Conservation (phyloP, 371 early-diverging fungal genomes). For the Actinomucor elegans region DNA sequence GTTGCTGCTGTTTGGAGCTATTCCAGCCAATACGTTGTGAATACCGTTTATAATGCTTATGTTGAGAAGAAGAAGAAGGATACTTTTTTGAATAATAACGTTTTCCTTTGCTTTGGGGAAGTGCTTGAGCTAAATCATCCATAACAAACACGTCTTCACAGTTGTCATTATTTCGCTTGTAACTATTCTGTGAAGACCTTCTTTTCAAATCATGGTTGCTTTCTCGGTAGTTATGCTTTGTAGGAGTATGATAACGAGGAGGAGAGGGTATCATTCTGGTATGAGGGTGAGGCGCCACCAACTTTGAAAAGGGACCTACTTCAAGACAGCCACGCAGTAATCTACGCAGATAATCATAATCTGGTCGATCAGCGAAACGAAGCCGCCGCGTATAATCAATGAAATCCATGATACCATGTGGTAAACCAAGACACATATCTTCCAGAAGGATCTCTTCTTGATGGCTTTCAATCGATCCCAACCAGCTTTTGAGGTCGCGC, state of each 20-base stretch:
- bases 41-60: not conserved
- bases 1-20: not conserved
- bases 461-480: conserved; percentile 62
- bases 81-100: no score
- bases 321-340: conserved; percentile 38
- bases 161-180: not conserved
- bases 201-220: not conserved
- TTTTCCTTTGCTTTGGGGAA: no score
- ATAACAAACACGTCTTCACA: conserved; percentile 13
- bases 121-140: conserved; percentile 16
- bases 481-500: conserved; percentile 57
- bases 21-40: not conserved
- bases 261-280: conserved; percentile 10
- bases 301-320: conserved; percentile 17
- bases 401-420: conserved; percentile 55
- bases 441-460: conserved; percentile 52
- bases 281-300: conserved; percentile 12
- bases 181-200: not conserved
- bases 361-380: conserved; percentile 89
- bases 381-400: conserved; percentile 78
- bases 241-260: not conserved
- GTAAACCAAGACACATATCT: conserved; percentile 57
- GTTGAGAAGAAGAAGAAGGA: not conserved
- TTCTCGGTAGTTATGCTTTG: conserved; percentile 1
- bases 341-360: conserved; percentile 73